Base-by-base conservation (phyloP, 2,329 filamentous ascomycete species). In the Epichloe sp. region DNA sequence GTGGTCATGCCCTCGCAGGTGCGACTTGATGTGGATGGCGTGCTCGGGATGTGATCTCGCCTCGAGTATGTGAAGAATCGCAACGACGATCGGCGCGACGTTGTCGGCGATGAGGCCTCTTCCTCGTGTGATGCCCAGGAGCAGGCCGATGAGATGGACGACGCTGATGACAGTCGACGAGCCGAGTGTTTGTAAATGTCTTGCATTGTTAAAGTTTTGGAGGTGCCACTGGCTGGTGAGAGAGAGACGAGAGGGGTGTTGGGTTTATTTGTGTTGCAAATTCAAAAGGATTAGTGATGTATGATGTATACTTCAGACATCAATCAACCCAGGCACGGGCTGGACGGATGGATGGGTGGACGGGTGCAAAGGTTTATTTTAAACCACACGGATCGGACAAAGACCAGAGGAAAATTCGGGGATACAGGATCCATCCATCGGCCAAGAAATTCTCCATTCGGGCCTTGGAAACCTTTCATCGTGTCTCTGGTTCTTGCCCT, bases 1-100 rank as follows among this genome's bases (percentile, higher is more conserved):
- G 59, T 57, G 23, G 57, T 64, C 63, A 69, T 62, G 55, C 56
- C 58, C 48, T 58, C 57, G 50, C 61, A 62, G 55, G 45, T 69
- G 12, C 67, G 65, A 38, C 63, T 60, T 50, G 54, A 56, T 14
- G 40, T 21, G 23, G 52, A 55, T 34, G 51, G 52, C 23, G 53
- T 45, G 48, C 54, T 55, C 31, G 53, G 47, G 21, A 55, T 49
- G 38, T 53, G 52, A 2, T 49, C 38, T 17, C 44, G 48, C 44
- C 44, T 47, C 14, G 23, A 35, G 21, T 50, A 45, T 17, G 40
- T 45, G 23, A 53, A 48, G 44, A 53, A 50, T 14, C 47, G 49
- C 12, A 35, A 10, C 17, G 37, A 60, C 58, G 57, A 61, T 61
- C 14, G 62, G 53, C 52, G 62, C 56, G 38, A 62, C 54, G 42